A percentile compares a stretch with the other conserved stretches of the same genome.
phyloP scores from a whole-genome alignment of 352 stramenopile genomes.

The Phytophthora pinifolia region DNA sequence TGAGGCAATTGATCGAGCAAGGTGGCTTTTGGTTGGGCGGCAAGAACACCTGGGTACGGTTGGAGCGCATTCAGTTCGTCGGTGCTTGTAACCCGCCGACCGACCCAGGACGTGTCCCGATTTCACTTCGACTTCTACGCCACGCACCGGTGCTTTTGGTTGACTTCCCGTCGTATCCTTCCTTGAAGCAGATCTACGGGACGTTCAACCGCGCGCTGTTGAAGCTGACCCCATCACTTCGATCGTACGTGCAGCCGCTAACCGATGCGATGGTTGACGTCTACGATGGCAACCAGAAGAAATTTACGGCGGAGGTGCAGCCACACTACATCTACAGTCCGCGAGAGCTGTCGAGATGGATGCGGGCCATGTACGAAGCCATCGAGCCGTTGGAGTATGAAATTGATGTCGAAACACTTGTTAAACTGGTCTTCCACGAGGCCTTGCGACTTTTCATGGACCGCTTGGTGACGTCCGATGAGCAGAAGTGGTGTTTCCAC shows the following conservation, averaged over 20 bases:
- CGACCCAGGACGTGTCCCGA: slow-evolving; percentile 96
- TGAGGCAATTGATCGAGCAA: slow-evolving; percentile 98
- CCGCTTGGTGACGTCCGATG: slow-evolving; percentile 95
- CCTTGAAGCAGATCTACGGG: slow-evolving; percentile 98
- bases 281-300: slow-evolving; percentile 96
- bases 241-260: slow-evolving; percentile 95
- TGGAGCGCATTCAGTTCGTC: slow-evolving; percentile 96
- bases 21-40: slow-evolving; percentile 89
- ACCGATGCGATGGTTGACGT: slow-evolving; percentile 99
- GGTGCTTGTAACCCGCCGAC: slow-evolving; percentile 99
- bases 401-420: slow-evolving; percentile 94
- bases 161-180: slow-evolving; percentile 97
- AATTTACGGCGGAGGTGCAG: slow-evolving; percentile 93
- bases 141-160: slow-evolving; percentile 99
- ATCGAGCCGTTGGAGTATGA: slow-evolving; percentile 95
- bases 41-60: slow-evolving; percentile 90
- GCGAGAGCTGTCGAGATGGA: slow-evolving; percentile 98
- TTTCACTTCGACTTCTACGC: slow-evolving; percentile 97
- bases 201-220: slow-evolving; percentile 99
- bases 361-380: slow-evolving; percentile 98
- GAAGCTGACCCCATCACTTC: slow-evolving; percentile 97
- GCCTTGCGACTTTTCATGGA: slow-evolving; percentile 99
- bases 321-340: slow-evolving; percentile 99
- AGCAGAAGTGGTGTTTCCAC: slow-evolving; percentile 96
- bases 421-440: slow-evolving; percentile 99